Percentiles rank a stretch among this genome's conserved stretches.
Evolutionary conservation across 2,329 filamentous ascomycete species (phyloP).

Genomic region (Kalaharituber pfeilii): DNA sequence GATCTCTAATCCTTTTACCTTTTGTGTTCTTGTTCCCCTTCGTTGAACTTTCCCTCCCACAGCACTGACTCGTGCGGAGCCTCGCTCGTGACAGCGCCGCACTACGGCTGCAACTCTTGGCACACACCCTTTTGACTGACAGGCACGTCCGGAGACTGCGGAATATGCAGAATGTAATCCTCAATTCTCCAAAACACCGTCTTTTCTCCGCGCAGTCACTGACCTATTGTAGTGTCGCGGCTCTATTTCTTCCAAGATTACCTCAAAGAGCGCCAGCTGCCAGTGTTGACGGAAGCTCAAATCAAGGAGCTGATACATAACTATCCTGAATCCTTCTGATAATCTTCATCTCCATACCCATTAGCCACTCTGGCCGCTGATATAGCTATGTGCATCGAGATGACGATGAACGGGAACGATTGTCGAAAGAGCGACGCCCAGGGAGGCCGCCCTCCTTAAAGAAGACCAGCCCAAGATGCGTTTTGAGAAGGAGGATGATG

Average conservation of each 20-base stretch:
- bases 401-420: conserved; percentile 48
- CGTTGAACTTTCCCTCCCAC: too few species aligned
- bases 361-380: conserved; percentile 33
- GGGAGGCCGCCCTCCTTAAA: conserved; percentile 59
- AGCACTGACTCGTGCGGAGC: too few species aligned
- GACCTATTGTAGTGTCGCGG: conserved; percentile 39
- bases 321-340: conserved; percentile 26
- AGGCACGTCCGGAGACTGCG: too few species aligned
- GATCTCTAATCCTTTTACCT: too few species aligned
- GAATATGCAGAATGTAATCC: neutral
- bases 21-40: too few species aligned
- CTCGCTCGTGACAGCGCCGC: too few species aligned
- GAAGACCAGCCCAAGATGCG: conserved; percentile 63
- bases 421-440: conserved; percentile 54
- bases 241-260: conserved; percentile 55
- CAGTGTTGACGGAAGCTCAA: neutral
- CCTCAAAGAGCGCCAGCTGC: conserved; percentile 29
- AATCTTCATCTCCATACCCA: conserved; percentile 38
- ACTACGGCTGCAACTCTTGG: too few species aligned
- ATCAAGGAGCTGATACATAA: conserved; percentile 4
- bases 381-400: conserved; percentile 47
- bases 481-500: conserved; percentile 53
- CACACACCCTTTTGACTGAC: too few species aligned
- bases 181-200: neutral
- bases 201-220: conserved; percentile 7